Conservation (phyloP, 495 filamentous ascomycete genomes). For the Penicillium chermesinum region DNA sequence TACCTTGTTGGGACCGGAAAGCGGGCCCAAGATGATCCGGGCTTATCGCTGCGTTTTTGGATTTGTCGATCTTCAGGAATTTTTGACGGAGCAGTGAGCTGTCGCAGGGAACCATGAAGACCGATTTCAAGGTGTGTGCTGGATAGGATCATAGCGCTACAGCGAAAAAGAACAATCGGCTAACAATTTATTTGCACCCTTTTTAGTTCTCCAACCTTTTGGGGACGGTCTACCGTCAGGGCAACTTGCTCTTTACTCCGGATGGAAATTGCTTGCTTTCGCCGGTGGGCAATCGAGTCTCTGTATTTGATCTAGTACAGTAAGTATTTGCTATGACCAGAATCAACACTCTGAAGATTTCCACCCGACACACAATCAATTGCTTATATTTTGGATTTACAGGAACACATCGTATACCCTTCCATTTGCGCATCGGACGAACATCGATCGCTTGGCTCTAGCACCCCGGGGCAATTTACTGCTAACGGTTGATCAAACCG, state of each 20-base stretch:
- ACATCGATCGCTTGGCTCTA: conserved; percentile 81
- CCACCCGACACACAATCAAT: not conserved
- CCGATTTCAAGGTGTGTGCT: conserved; percentile 73
- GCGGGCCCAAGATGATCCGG: conserved; percentile 23
- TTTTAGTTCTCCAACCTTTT: conserved; percentile 86
- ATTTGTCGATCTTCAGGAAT: conserved; percentile 14
- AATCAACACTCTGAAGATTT: not conserved
- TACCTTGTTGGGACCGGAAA: conserved; percentile 9
- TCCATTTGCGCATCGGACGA: conserved; percentile 88
- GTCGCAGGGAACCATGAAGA: conserved; percentile 71
- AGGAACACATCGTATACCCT: conserved; percentile 96
- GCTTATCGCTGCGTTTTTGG: conserved; percentile 18
- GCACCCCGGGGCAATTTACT: conserved; percentile 86
- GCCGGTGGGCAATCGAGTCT: conserved; percentile 94
- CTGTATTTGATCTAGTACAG: conserved; percentile 95
- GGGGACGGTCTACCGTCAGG: conserved; percentile 94
- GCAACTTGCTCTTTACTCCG: conserved; percentile 93
- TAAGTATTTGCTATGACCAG: conserved; percentile 40
- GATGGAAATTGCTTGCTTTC: conserved; percentile 94
- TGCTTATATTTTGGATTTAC: not conserved
- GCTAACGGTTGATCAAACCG: conserved; percentile 90
- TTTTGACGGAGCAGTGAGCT: conserved; percentile 26
- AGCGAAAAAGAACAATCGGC: not conserved
- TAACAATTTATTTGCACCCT: not conserved
- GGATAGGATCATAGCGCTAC: not conserved